phyloP scores from a whole-genome alignment of 176 grass and related monocot species.

The Eleusine indica region DNA sequence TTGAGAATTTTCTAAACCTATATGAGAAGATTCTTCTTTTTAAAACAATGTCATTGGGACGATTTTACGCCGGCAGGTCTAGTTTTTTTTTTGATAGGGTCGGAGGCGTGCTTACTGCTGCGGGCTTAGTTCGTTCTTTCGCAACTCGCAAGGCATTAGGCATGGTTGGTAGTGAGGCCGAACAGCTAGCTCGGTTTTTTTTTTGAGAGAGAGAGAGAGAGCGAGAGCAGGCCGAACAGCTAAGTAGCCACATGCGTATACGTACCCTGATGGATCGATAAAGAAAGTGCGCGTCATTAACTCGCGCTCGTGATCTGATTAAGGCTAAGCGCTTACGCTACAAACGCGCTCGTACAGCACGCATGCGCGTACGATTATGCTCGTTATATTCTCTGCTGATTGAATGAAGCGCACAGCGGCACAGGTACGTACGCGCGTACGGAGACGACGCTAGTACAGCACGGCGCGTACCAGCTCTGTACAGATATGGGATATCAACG shows the following conservation, averaged over 20 bases:
- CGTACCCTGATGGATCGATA: not conserved
- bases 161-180: not conserved
- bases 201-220: too few relatives aligned
- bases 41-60: too few relatives aligned
- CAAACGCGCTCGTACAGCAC: too few relatives aligned
- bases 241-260: not conserved
- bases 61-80: too few relatives aligned
- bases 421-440: too few relatives aligned
- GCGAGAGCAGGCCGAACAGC: too few relatives aligned
- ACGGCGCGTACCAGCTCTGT: not conserved
- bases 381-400: slow-evolving; percentile 11
- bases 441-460: not conserved
- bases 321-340: not conserved
- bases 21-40: too few relatives aligned
- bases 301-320: not conserved
- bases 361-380: not conserved
- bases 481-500: not conserved
- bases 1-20: too few relatives aligned
- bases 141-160: not conserved
- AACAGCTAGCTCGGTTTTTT: too few relatives aligned
- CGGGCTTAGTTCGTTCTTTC: not conserved
- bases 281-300: not conserved
- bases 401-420: not conserved
- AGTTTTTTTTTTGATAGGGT: too few relatives aligned
- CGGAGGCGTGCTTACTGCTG: not conserved